Conservation (phyloP, 805 yeast species). For the Lachancea waltii region DNA sequence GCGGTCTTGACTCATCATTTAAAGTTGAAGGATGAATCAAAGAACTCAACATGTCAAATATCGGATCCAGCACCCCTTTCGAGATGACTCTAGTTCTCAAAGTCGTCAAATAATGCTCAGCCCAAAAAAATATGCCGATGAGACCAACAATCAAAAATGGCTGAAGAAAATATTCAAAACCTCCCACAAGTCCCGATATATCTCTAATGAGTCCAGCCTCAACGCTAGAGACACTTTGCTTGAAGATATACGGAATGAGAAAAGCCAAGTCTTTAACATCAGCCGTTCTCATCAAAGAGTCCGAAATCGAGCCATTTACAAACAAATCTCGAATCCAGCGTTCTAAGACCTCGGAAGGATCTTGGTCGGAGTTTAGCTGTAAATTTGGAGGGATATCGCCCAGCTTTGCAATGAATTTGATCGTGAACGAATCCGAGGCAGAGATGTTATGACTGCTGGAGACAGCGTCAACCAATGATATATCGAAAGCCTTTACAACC, state of each 20-base stretch:
- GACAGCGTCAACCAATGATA: constrained; percentile 26
- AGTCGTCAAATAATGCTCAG: constrained; percentile 36
- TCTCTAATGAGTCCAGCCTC: constrained; percentile 46
- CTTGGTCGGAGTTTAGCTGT: constrained; percentile 23
- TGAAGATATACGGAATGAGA: constrained; percentile 66
- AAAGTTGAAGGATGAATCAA: constrained; percentile 38
- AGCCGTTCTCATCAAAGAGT: constrained; percentile 64
- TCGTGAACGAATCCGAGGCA: constrained; percentile 29
- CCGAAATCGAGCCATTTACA: constrained; percentile 80
- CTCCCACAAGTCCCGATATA: constrained; percentile 57
- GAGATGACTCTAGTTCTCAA: constrained; percentile 19
- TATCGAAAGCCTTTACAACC: constrained; percentile 36
- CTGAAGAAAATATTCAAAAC: constrained; percentile 81
- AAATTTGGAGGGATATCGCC: constrained; percentile 21
- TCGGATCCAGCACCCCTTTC: constrained; percentile 29
- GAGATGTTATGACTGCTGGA: constrained; percentile 17
- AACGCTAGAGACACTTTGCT: constrained; percentile 61
- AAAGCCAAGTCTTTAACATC: constrained; percentile 60
- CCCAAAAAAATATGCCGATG: constrained; percentile 49
- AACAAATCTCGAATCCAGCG: constrained; percentile 80
- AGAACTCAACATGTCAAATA: constrained; percentile 36
- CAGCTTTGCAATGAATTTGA: constrained; percentile 24
- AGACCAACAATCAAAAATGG: constrained; percentile 60
- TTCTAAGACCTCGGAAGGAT: constrained; percentile 36
- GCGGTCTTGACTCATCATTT: constrained; percentile 40